Conservation (phyloP, 257 asterid species). For the Solanum raphanifolium region DNA sequence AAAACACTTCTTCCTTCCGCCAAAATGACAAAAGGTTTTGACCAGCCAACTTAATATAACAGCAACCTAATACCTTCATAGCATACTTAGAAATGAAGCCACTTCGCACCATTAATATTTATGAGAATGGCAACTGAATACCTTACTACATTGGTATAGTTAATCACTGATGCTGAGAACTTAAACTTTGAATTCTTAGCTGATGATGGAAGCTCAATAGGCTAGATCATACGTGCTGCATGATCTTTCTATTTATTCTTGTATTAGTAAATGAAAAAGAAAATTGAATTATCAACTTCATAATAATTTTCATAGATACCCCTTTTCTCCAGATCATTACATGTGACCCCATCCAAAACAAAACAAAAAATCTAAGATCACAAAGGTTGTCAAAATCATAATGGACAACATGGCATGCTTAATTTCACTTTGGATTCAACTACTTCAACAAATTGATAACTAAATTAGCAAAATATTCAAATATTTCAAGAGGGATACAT, state of each 20-base stretch:
- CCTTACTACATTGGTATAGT: neutral
- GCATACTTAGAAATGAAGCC: neutral
- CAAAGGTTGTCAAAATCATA: neutral
- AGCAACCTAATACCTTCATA: neutral
- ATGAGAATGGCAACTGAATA: neutral
- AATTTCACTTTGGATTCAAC: neutral
- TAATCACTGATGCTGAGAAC: neutral
- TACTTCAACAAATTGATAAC: neutral
- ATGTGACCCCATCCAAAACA: neutral
- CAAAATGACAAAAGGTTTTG: neutral
- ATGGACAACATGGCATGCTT: neutral
- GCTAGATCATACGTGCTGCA: neutral
- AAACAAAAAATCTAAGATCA: neutral
- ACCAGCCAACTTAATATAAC: neutral
- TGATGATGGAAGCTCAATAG: neutral
- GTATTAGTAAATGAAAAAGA: neutral
- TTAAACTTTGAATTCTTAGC: neutral
- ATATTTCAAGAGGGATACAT: conserved; percentile 10
- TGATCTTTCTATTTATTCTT: neutral
- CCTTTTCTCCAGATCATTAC: neutral
- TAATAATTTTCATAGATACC: neutral
- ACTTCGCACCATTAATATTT: neutral
- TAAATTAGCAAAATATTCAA: neutral
- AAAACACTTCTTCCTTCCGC: neutral
- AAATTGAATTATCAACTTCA: neutral